Base-by-base conservation (phyloP, 257 asterid species). In the Fraxinus cuspidata region DNA sequence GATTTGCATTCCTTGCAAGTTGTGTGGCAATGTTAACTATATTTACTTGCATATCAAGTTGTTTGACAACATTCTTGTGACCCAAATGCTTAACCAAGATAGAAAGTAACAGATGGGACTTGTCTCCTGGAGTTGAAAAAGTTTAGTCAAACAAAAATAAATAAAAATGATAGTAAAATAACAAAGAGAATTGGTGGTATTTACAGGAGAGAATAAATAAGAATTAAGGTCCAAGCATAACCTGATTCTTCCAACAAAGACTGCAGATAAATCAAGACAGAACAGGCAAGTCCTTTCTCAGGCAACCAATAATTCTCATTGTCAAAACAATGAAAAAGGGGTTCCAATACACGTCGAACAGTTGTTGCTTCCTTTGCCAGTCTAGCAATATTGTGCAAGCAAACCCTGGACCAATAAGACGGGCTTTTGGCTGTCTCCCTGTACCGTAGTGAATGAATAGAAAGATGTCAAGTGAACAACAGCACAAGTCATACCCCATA, bases 351-450 rank as follows among this genome's bases (percentile, higher is more conserved):
- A 70, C 90, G 85, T 23, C 90, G 84, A 40, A 84, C 83, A 12
- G 87, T 84, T 64, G 90, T 87, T 71, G 88, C 85, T 73, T 87
- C 90, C 80, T 84, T 87, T 78, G 88, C 88, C 74, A 84, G 73
- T 72, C 58, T 71, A 37, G 88, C 88, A 81, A 87, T 81, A 78
- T 87, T 84, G 58, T 38, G 76, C 79, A 87, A 81, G 77, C 90
- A 84, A 58, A 84, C 77, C 71, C 79, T 84, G 78, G 90, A 81
- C 90, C 90, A 87, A 58, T 82, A 84, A 44, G 85, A 73, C 29
- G 90, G 87, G 70, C 82, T 84, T 71, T 87, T 82, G 69, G 83
- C 66, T 58, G 81, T 81, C 70, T 87, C 88, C 77, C 90, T 87
- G 81, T 70, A 38, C 19, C 32, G 31, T 74, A 58, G 66, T n/a